Evolutionary conservation across 306 rosid genomes (phyloP).

Genomic region (Trifolium repens): DNA sequence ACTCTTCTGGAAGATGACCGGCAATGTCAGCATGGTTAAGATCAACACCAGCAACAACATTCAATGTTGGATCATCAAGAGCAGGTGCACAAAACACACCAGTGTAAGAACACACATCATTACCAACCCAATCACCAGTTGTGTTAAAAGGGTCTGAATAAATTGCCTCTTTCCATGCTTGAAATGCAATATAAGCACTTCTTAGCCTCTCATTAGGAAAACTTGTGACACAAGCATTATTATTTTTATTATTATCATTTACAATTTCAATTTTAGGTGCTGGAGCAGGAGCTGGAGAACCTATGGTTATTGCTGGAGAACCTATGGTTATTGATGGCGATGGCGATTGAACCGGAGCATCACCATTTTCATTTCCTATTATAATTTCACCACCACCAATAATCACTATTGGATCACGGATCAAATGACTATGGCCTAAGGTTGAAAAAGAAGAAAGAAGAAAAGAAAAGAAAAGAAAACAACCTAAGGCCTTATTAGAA

Average conservation of each 20-base stretch:
- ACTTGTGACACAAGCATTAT: background rate
- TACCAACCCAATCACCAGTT: slow-evolving; percentile 52
- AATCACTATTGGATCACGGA: too few relatives aligned
- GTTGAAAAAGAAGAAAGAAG: slow-evolving; percentile 37
- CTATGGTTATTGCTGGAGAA: background rate
- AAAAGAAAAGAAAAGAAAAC: slow-evolving; percentile 34
- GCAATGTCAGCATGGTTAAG: slow-evolving; percentile 59
- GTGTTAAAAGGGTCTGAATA: slow-evolving; percentile 52
- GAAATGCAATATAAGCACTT: slow-evolving; percentile 48
- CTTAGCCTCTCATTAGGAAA: slow-evolving; percentile 41
- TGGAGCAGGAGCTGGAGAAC: background rate
- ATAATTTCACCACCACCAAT: too few relatives aligned
- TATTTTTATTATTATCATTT: background rate
- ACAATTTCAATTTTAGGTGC: background rate
- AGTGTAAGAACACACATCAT: slow-evolving; percentile 57
- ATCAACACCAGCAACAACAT: slow-evolving; percentile 59
- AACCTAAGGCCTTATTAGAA: slow-evolving; percentile 51
- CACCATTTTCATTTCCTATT: background rate
- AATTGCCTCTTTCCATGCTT: slow-evolving; percentile 53
- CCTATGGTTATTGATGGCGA: too few relatives aligned
- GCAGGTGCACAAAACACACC: slow-evolving; percentile 61
- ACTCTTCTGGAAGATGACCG: slow-evolving; percentile 49
- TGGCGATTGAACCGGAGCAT: background rate
- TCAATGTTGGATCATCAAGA: slow-evolving; percentile 47
- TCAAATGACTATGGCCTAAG: background rate